phyloP scores from a whole-genome alignment of 176 grass and related monocot species.

The Guadua angustifolia region DNA sequence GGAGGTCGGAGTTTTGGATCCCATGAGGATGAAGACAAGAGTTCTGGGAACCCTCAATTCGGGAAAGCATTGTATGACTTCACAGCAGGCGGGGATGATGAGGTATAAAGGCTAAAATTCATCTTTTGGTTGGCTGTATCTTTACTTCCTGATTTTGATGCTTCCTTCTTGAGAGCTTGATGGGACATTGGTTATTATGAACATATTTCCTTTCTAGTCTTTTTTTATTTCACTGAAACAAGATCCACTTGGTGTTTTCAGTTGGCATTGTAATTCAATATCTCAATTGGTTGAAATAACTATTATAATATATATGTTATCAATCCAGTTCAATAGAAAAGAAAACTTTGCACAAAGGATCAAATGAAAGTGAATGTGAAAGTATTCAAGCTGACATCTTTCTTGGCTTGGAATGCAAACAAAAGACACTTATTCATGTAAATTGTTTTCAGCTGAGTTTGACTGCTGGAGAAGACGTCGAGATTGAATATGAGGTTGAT shows the following conservation, averaged over 20 bases:
- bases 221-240: neutral
- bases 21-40: slow-evolving; percentile 62
- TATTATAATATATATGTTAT: neutral
- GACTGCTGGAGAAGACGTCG: slow-evolving; percentile 89
- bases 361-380: neutral
- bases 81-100: slow-evolving; percentile 94
- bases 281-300: slow-evolving; percentile 22
- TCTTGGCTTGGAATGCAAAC: neutral
- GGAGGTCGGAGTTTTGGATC: slow-evolving; percentile 68
- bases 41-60: slow-evolving; percentile 83
- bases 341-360: neutral
- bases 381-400: neutral
- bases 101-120: slow-evolving; percentile 59
- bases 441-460: slow-evolving; percentile 79
- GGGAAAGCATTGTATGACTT: slow-evolving; percentile 97
- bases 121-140: neutral
- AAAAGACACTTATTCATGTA: slow-evolving; percentile 32
- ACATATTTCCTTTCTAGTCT: neutral
- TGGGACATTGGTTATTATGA: slow-evolving; percentile 27
- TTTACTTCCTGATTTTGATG: neutral
- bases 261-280: neutral
- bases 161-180: slow-evolving; percentile 21
- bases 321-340: neutral
- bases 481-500: slow-evolving; percentile 97
- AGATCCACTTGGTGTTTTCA: neutral